phyloP scores from a whole-genome alignment of 2,329 filamentous ascomycete species.

The Furcasterigmium sp. region DNA sequence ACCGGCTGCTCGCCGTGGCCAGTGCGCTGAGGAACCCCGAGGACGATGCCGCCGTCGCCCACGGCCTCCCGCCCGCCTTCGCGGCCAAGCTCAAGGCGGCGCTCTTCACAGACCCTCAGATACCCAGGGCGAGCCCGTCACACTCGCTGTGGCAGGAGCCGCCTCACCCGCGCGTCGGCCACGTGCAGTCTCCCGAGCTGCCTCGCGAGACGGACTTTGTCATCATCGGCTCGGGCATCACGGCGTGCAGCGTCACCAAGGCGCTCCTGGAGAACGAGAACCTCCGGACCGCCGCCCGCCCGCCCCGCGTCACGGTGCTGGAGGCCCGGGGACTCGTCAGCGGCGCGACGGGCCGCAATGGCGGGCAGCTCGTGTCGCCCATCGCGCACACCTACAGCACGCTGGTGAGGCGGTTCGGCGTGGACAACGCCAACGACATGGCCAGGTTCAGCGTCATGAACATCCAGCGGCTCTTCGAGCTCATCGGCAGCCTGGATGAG shows the following conservation, averaged over 20 bases:
- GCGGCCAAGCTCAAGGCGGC: neutral
- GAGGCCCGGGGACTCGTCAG: slow-evolving; percentile 5
- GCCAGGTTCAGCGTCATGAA: neutral
- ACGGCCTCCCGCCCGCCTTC: neutral
- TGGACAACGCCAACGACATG: neutral
- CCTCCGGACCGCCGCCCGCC: neutral
- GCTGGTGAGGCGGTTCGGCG: neutral
- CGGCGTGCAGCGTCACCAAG: slow-evolving; percentile 1
- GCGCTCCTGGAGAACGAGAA: slow-evolving; percentile 2
- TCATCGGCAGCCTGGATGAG: no score
- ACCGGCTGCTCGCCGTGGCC: no score
- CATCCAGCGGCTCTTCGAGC: no score
- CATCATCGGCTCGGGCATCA: slow-evolving; percentile 8
- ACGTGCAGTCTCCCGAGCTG: neutral
- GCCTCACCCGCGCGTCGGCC: slow-evolving; percentile 10
- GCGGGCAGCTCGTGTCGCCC: slow-evolving; percentile 3
- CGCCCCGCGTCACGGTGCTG: slow-evolving; percentile 1
- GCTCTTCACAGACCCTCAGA: slow-evolving; percentile 13
- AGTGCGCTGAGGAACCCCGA: no score
- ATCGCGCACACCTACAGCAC: neutral
- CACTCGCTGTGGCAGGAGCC: slow-evolving; percentile 19
- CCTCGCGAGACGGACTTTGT: slow-evolving; percentile 1
- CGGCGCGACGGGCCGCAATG: slow-evolving; percentile 10
- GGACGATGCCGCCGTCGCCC: no score
- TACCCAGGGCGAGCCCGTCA: slow-evolving; percentile 18